Evolutionary conservation across 2,329 filamentous ascomycete species (phyloP).

Genomic region (Penicillium freii): DNA sequence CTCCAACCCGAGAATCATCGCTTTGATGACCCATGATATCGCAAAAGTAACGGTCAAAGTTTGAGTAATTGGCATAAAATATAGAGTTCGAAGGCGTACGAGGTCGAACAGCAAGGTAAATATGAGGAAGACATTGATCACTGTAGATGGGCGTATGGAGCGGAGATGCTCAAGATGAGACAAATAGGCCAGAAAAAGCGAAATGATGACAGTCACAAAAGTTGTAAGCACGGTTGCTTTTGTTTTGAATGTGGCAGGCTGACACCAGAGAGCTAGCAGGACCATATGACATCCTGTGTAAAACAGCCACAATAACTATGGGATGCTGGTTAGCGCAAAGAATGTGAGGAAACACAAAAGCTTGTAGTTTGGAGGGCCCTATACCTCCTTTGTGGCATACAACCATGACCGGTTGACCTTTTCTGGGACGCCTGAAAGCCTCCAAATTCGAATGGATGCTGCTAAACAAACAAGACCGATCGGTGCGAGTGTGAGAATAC

Average conservation of each 20-base stretch:
- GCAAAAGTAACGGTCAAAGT: conserved; percentile 11
- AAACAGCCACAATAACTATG: conserved; percentile 10
- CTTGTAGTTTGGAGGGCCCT: neutral
- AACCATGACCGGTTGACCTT: conserved; percentile 24
- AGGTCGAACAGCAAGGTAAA: conserved; percentile 17
- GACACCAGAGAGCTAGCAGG: conserved; percentile 15
- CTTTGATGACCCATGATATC: conserved; percentile 33
- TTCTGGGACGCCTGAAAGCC: conserved; percentile 5
- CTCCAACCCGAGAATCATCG: conserved; percentile 45
- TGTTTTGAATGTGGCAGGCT: conserved; percentile 11
- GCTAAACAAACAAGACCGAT: neutral
- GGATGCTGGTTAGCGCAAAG: neutral
- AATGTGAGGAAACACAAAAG: neutral
- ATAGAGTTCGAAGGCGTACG: conserved; percentile 18
- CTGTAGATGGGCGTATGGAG: conserved; percentile 20
- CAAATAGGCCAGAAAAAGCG: conserved; percentile 10
- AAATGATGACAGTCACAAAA: conserved; percentile 3
- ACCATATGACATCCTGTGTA: conserved; percentile 15
- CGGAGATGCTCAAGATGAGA: conserved; percentile 23
- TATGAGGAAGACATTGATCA: conserved; percentile 12
- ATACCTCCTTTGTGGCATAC: conserved; percentile 17
- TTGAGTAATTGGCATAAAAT: conserved; percentile 12
- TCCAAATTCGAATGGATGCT: conserved; percentile 6
- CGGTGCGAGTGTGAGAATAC: conserved; percentile 23
- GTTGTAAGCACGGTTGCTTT: conserved; percentile 14